phyloP scores from a whole-genome alignment of 1,139 yeast genomes.

The Arxiozyma bovina region DNA sequence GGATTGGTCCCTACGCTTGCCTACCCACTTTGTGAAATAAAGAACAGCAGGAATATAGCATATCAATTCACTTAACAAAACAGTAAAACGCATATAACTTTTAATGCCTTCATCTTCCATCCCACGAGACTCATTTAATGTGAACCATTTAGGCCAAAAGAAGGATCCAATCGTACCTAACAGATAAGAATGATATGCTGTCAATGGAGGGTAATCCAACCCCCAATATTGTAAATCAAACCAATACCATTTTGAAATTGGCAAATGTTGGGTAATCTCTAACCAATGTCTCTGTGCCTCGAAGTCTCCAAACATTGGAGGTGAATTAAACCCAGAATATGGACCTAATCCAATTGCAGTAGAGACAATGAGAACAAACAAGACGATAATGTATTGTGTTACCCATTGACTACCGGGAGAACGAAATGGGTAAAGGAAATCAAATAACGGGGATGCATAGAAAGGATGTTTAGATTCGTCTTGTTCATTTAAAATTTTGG shows the following conservation, averaged over 20 bases:
- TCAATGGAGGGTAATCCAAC: slow-evolving; percentile 91
- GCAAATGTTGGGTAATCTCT: slow-evolving; percentile 75
- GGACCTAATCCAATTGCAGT: slow-evolving; percentile 86
- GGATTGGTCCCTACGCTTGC: slow-evolving; percentile 40
- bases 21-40: slow-evolving; percentile 58
- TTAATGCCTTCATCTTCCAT: slow-evolving; percentile 55
- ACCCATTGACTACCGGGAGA: slow-evolving; percentile 86
- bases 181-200: slow-evolving; percentile 85
- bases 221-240: slow-evolving; percentile 94
- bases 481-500: not conserved
- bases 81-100: slow-evolving; percentile 77
- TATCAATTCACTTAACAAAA: slow-evolving; percentile 62
- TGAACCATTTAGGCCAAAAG: slow-evolving; percentile 68
- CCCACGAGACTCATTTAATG: slow-evolving; percentile 64
- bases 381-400: slow-evolving; percentile 66
- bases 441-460: slow-evolving; percentile 47
- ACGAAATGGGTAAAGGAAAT: slow-evolving; percentile 50
- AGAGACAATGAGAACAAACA: slow-evolving; percentile 67
- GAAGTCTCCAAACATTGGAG: slow-evolving; percentile 89
- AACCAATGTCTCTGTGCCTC: slow-evolving; percentile 99
- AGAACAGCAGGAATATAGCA: slow-evolving; percentile 76
- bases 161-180: slow-evolving; percentile 64
- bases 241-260: slow-evolving; percentile 74
- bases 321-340: slow-evolving; percentile 59
- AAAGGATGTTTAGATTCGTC: slow-evolving; percentile 14